These are phyloP conservation scores for Penicillium freii DNA, from an alignment of 2,329 filamentous ascomycete genomes.

Conservation along the genomic window DNA sequence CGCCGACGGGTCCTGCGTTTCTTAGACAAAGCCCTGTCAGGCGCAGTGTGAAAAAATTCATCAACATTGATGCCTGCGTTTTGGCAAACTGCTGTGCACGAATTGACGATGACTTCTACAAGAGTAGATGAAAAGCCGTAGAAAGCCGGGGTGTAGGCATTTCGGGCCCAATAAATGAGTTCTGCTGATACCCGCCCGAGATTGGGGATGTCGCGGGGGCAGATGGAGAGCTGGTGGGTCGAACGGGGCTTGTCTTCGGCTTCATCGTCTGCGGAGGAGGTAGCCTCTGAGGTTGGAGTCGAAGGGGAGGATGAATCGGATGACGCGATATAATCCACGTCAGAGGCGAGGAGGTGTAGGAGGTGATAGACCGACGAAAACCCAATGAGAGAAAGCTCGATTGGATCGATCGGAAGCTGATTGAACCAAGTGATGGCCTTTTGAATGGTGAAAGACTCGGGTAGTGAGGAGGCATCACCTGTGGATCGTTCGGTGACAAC, in stretches of 20 bases:
- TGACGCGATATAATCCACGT: slow-evolving; percentile 40
- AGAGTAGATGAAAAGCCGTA: slow-evolving; percentile 41
- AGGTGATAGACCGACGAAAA: slow-evolving; percentile 45
- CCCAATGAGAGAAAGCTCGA: slow-evolving; percentile 43
- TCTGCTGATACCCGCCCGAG: slow-evolving; percentile 41
- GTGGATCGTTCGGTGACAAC: slow-evolving; percentile 45
- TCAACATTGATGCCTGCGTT: slow-evolving; percentile 37
- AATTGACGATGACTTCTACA: slow-evolving; percentile 40
- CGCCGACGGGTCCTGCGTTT: slow-evolving; percentile 23
- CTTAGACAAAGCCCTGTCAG: slow-evolving; percentile 24
- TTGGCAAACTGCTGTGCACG: slow-evolving; percentile 38
- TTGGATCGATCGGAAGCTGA: slow-evolving; percentile 42
- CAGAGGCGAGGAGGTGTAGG: slow-evolving; percentile 41
- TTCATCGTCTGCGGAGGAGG: slow-evolving; percentile 31
- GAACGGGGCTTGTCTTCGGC: slow-evolving; percentile 20
- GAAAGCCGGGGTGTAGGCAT: slow-evolving; percentile 45
- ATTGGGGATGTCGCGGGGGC: slow-evolving; percentile 31
- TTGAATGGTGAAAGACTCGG: slow-evolving; percentile 39
- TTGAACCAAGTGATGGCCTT: slow-evolving; percentile 45
- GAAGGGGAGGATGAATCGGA: slow-evolving; percentile 35
- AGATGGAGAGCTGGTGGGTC: slow-evolving; percentile 14
- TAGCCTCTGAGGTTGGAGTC: slow-evolving; percentile 24
- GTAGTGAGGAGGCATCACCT: slow-evolving; percentile 32
- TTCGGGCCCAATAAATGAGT: slow-evolving; percentile 45
- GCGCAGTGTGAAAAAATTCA: slow-evolving; percentile 29